Evolutionary conservation across 2,329 filamentous ascomycete species (phyloP).

Genomic region (Polychaeton citri): DNA sequence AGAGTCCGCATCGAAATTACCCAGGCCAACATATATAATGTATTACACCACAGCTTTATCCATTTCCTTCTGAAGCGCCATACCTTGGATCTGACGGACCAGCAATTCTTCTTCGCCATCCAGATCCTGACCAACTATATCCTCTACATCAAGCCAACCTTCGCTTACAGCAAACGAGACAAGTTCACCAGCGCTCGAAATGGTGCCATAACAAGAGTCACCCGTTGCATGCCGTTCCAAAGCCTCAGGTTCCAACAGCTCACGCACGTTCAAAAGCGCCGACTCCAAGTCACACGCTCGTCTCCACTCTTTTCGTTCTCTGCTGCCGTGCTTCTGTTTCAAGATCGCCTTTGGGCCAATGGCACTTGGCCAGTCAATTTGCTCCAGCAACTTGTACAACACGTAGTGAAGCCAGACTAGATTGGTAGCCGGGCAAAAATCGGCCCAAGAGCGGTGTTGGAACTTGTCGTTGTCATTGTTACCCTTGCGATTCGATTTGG

Average conservation of each 20-base stretch:
- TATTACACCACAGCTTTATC: too few species aligned
- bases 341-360: constrained; percentile 8
- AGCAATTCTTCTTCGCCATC: neutral
- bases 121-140: constrained; percentile 17
- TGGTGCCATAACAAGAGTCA: constrained; percentile 8
- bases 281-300: constrained; percentile 25
- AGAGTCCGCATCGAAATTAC: too few species aligned
- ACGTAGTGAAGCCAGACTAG: constrained; percentile 51
- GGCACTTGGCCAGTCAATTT: constrained; percentile 21
- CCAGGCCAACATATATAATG: too few species aligned
- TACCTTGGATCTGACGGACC: constrained; percentile 1
- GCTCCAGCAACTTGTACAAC: constrained; percentile 39
- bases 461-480: neutral
- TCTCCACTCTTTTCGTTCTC: constrained; percentile 16
- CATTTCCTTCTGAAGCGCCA: too few species aligned
- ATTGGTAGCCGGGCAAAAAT: constrained; percentile 48
- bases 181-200: constrained; percentile 16
- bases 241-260: constrained; percentile 24
- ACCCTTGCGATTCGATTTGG: constrained; percentile 6
- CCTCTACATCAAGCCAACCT: constrained; percentile 21
- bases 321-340: constrained; percentile 1
- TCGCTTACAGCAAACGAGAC: constrained; percentile 20
- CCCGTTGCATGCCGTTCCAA: neutral
- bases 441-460: constrained; percentile 29
- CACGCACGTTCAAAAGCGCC: constrained; percentile 23